Conservation (phyloP, 2,329 filamentous ascomycete genomes). For the Sclerotinia spermophila region DNA sequence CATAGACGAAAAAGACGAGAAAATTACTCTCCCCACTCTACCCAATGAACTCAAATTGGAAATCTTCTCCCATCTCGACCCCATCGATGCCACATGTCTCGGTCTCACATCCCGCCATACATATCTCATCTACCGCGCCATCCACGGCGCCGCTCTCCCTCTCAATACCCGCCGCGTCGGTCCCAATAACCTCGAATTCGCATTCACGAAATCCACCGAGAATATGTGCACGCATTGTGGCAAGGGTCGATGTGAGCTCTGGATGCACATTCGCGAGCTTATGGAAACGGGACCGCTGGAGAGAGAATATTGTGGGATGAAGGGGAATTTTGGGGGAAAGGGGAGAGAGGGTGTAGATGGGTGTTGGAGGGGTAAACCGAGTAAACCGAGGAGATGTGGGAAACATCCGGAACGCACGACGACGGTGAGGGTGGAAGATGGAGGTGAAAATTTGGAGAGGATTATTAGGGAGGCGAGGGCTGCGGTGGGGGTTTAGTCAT, state of each 20-base stretch:
- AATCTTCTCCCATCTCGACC: slow-evolving; percentile 60
- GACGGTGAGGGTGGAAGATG: slow-evolving; percentile 30
- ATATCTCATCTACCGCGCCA: slow-evolving; percentile 55
- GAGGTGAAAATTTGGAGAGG: slow-evolving; percentile 6
- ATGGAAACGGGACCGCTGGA: slow-evolving; percentile 47
- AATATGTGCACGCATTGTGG: slow-evolving; percentile 62
- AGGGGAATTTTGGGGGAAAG: slow-evolving; percentile 51
- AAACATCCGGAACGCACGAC: slow-evolving; percentile 44
- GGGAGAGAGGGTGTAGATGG: slow-evolving; percentile 44
- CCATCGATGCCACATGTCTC: slow-evolving; percentile 60
- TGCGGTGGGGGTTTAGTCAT: not conserved
- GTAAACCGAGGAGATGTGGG: slow-evolving; percentile 55
- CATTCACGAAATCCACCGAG: slow-evolving; percentile 59
- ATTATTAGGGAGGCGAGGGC: slow-evolving; percentile 13
- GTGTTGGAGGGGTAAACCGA: slow-evolving; percentile 59
- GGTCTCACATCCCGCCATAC: slow-evolving; percentile 56
- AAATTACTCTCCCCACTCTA: slow-evolving; percentile 36
- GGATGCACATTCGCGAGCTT: slow-evolving; percentile 59
- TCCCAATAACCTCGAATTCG: slow-evolving; percentile 61
- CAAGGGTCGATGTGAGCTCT: slow-evolving; percentile 58
- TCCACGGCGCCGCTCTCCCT: slow-evolving; percentile 52
- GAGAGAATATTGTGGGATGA: slow-evolving; percentile 57
- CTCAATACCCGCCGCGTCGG: slow-evolving; percentile 55
- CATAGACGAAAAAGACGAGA: slow-evolving; percentile 12
- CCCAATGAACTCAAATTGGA: slow-evolving; percentile 58